Conservation (phyloP, 2,329 filamentous ascomycete species). For the Cordyceps pruinosa region DNA sequence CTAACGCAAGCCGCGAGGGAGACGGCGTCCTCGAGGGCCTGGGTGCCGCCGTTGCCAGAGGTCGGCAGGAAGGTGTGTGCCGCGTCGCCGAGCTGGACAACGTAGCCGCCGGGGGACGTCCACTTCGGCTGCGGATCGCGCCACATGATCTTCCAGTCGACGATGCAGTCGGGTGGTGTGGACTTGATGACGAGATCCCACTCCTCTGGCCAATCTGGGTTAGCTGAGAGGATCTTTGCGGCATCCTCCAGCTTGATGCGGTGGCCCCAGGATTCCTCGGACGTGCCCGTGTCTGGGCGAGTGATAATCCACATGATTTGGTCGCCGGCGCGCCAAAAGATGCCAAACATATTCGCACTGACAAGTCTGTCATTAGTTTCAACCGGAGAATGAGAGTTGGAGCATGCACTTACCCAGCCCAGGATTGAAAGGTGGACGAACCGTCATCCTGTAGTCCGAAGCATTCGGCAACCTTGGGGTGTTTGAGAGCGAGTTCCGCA, state of each 20-base stretch:
- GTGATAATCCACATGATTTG: too few species aligned
- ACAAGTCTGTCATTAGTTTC: too few species aligned
- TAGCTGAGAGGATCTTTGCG: too few species aligned
- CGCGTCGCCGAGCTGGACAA: slow-evolving; percentile 34
- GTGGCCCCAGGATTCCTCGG: too few species aligned
- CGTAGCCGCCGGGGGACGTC: slow-evolving; percentile 26
- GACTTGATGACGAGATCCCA: not conserved
- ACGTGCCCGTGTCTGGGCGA: too few species aligned
- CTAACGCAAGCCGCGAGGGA: slow-evolving; percentile 30
- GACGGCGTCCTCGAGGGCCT: slow-evolving; percentile 36
- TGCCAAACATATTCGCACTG: too few species aligned
- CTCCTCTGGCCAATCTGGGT: too few species aligned
- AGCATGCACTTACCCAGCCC: too few species aligned
- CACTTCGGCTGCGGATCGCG: slow-evolving; percentile 16
- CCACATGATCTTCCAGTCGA: not conserved
- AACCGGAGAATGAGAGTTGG: too few species aligned
- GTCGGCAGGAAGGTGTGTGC: slow-evolving; percentile 36
- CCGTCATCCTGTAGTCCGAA: not conserved
- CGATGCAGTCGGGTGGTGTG: not conserved
- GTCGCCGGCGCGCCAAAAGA: too few species aligned
- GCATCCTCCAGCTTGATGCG: not conserved
- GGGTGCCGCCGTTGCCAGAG: slow-evolving; percentile 33
- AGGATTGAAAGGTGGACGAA: not conserved
- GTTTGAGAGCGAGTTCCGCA: not conserved
- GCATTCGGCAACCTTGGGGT: not conserved